These are phyloP conservation scores for Casuarina cunninghamiana DNA, from an alignment of 306 rosid species.

Conservation along the genomic window DNA sequence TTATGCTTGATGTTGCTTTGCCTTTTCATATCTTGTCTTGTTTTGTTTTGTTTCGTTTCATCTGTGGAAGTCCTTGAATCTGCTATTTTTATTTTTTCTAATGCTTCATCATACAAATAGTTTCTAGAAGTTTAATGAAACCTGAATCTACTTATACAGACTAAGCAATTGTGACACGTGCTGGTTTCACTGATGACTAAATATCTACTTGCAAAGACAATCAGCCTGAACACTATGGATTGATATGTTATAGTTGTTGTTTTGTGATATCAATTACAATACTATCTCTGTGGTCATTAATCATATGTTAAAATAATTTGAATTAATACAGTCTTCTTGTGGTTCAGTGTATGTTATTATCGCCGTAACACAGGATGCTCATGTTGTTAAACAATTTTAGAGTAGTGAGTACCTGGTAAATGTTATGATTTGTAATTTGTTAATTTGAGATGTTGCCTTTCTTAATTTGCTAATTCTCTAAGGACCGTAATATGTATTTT, in stretches of 20 bases:
- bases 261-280: neutral
- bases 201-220: neutral
- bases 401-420: no score
- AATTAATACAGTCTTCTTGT: neutral
- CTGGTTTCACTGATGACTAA: neutral
- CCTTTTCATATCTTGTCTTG: neutral
- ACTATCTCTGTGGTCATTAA: neutral
- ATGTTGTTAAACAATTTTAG: no score
- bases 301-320: neutral
- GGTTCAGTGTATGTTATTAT: neutral
- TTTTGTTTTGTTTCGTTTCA: neutral
- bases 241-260: neutral
- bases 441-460: neutral
- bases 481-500: neutral
- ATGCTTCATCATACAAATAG: no score
- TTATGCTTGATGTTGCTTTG: neutral
- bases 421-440: neutral
- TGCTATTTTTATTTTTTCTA: no score
- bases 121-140: neutral
- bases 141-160: neutral
- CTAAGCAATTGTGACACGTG: neutral
- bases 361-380: neutral
- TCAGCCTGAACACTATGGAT: neutral
- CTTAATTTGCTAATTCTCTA: neutral
- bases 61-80: neutral